Evolutionary conservation across 805 yeast species (phyloP), one percentile per base, ranked within the genome.

Genomic region (Ogataea henricii): DNA sequence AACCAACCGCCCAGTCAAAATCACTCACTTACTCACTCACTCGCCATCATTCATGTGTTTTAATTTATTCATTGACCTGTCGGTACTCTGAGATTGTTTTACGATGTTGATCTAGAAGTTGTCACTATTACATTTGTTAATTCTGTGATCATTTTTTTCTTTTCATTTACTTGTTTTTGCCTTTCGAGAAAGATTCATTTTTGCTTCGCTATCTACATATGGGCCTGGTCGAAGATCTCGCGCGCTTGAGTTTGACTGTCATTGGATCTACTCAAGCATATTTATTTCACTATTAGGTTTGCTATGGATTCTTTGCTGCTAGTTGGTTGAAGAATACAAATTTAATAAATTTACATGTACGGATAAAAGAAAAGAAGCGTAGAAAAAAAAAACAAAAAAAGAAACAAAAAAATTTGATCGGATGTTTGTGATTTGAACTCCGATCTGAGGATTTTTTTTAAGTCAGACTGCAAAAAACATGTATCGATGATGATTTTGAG

Each of bases 161-260:
- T n/a, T 25, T 10, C 8, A 12, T n/a, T 36, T 36, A 27, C 9
- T 29, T 8, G 43, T 25, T 21, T 40, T 40, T 8, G 43, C 34
- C 29, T 40, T 40, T 40, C 17, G 36, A 18, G 29, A n/a, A 26
- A 18, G 17, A 16, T 17, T 40, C 29, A 16, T 23, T 40, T 30
- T 30, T 30, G 43, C 36, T 40, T 40, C 34, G 42, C 42, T 39
- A 26, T 26, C 22, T 23, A 26, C 21, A 17, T 29, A 30, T 30
- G 16, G 32, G 14, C 25, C 42, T 12, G 42, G 21, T 16, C 32
- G 10, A 22, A 34, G 25, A 21, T 37, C 23, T n/a, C 18, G 34
- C 18, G 40, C 21, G 40, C 40, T 23, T 26, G 18, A 22, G 13
- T n/a, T n/a, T n/a, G n/a, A n/a, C 29, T 23, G 40, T 37, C 21